Base-by-base conservation (phyloP, 345 rosid species). In the Eucalyptus marginata region DNA sequence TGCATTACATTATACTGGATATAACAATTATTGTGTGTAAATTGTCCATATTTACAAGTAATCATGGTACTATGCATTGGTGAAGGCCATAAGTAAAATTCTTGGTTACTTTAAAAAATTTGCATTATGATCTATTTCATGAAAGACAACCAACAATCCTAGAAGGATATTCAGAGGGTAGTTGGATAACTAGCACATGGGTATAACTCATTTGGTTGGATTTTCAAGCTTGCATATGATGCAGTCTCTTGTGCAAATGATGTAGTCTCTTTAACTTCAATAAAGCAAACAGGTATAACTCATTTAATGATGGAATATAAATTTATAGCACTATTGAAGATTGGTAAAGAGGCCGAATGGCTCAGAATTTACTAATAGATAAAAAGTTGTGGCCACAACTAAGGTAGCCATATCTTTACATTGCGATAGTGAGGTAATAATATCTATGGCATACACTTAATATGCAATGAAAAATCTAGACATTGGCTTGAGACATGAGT, bases 1-100 rank as follows among this genome's bases (percentile, higher is more conserved):
- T 14, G 11, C 36, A 64, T n/a, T 64, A n/a, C n/a, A 7, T 15
- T 64, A 7, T 31, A n/a, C 20, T 0, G 5, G 6, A n/a, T 15
- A 64, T 64, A 64, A 7, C 20, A 12, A 14, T n/a, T n/a, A 64
- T 64, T 64, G 71, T 64, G 40, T 62, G 68, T 29, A 27, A 2
- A n/a, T n/a, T 64, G 36, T 15, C 76, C 10, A 64, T 4, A 64
- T n/a, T 64, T n/a, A n/a, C 76, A n/a, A 64, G 76, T 64, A n/a
- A 64, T n/a, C 76, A 14, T 15, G 33, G 76, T 29, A 64, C 2
- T 64, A 29, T 64, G 71, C 36, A 64, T 64, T 64, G 5, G 36
- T 7, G 56, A 14, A 29, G 71, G 10, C 18, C 33, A 64, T 64
- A 64, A 64, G 36, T 29, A 64, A 31, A 64, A 29, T 64, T 64